Evolutionary conservation across 768 basidiomycete genomes (phyloP), one percentile per base, ranked within the genome.

Genomic region (Amanita rubescens): DNA sequence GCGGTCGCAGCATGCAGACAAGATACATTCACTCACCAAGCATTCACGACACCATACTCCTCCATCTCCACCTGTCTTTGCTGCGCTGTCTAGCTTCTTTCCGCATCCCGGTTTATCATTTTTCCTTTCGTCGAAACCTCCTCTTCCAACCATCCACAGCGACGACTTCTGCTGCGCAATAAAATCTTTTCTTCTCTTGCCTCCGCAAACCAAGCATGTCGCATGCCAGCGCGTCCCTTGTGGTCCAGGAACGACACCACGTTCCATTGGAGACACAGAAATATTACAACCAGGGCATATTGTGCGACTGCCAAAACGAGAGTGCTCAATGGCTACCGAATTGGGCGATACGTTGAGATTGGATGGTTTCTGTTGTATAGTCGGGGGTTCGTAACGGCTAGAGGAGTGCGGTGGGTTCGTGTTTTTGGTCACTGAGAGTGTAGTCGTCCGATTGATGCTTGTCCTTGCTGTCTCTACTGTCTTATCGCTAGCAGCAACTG

Each of bases 31-130:
- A 70, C 81, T 70, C 58, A 91, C 90, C 62, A 83, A 71, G 65
- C 90, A 93, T 67, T 90, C 89, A 60, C 88, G 76, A 67, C 90
- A 93, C 86, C 88, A 92, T 25, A 90, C 79, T 11, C 79, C 77
- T 0, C 85, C 85, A 34, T 84, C 79, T 9, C 67, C 70, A 61
- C 85, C 87, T 30, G 72, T 76, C 68, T 87, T 91, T 11, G 90
- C 90, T 22, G 83, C 88, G 58, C 87, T 89, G 63, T 93, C 90
- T 12, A 92, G 67, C 58, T 76, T 81, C 71, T 93, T 93, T 9
- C 88, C 85, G 59, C 90, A 93, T 8, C 90, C 90, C 8, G 87
- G 82, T 56, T 78, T 77, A 19, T 74, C 79, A 45, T 75, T 78
- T 79, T 58, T 71, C 67, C 65, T 75, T 69, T 59, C 77, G 67